phyloP scores from a whole-genome alignment of 176 grass and related monocot species.

The Zizania latifolia region DNA sequence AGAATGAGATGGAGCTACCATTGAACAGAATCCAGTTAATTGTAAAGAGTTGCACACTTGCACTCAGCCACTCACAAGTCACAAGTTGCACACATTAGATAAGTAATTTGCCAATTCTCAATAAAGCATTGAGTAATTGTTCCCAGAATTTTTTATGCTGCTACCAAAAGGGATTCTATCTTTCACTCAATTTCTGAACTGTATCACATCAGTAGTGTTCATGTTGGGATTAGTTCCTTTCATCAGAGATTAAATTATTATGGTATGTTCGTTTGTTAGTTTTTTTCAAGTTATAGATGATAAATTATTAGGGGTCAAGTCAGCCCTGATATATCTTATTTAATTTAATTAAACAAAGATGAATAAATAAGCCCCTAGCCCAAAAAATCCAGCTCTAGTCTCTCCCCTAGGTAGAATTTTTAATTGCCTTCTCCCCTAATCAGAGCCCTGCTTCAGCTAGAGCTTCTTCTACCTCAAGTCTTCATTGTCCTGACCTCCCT shows the following conservation, averaged over 20 bases:
- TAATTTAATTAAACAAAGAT: neutral
- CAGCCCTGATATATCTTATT: neutral
- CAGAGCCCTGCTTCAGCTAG: neutral
- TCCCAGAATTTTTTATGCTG: neutral
- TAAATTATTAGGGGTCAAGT: too few relatives aligned
- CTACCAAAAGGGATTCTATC: neutral
- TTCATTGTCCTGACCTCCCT: neutral
- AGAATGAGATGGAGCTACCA: neutral
- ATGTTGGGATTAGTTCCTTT: too few relatives aligned
- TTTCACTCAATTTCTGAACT: neutral
- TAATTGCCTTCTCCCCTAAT: neutral
- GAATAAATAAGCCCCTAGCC: neutral
- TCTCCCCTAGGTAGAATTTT: neutral
- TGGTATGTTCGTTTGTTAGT: too few relatives aligned
- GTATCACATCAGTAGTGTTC: too few relatives aligned
- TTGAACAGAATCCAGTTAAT: conserved; percentile 5
- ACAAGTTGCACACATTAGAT: neutral
- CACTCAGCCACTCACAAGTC: neutral
- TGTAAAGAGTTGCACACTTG: neutral
- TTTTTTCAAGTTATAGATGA: too few relatives aligned
- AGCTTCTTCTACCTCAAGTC: neutral
- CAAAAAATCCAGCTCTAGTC: neutral
- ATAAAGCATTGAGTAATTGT: too few relatives aligned
- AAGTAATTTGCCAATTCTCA: neutral
- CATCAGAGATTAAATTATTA: too few relatives aligned